Conservation (phyloP, 805 yeast genomes). For the Saccharomyces mikatae region DNA sequence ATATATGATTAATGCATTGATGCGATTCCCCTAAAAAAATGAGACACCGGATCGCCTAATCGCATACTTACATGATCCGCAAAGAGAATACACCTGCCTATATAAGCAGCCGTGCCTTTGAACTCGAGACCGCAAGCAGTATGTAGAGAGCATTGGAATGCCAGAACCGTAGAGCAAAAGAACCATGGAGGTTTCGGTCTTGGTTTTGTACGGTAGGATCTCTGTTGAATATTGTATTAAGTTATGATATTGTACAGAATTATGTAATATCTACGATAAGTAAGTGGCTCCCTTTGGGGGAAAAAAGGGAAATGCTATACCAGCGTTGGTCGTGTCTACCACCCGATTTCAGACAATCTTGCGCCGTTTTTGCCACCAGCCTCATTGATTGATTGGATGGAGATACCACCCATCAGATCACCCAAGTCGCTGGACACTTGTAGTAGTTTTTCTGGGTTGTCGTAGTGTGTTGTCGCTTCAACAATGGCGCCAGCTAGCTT, state of each 20-base stretch:
- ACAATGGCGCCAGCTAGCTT: slow-evolving; percentile 69
- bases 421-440: slow-evolving; percentile 65
- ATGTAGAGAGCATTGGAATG: background rate
- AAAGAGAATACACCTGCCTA: background rate
- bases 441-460: slow-evolving; percentile 51
- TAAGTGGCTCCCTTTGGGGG: background rate
- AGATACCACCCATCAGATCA: slow-evolving; percentile 65
- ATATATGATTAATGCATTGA: background rate
- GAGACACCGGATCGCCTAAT: background rate
- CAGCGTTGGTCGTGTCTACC: slow-evolving; percentile 29
- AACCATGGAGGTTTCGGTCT: background rate
- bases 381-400: slow-evolving; percentile 41
- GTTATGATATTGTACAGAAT: background rate
- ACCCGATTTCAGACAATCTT: slow-evolving; percentile 42
- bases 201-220: background rate
- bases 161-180: background rate
- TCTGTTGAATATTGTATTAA: background rate
- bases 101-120: no score
- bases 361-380: slow-evolving; percentile 32
- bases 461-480: slow-evolving; percentile 65
- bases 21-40: background rate
- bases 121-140: no score
- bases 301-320: no score
- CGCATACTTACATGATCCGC: background rate
- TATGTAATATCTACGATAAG: background rate